Percentiles rank a stretch among this genome's conserved stretches.
phyloP scores from a whole-genome alignment of 2,329 filamentous ascomycete species.

The Parafenestella ontariensis region DNA sequence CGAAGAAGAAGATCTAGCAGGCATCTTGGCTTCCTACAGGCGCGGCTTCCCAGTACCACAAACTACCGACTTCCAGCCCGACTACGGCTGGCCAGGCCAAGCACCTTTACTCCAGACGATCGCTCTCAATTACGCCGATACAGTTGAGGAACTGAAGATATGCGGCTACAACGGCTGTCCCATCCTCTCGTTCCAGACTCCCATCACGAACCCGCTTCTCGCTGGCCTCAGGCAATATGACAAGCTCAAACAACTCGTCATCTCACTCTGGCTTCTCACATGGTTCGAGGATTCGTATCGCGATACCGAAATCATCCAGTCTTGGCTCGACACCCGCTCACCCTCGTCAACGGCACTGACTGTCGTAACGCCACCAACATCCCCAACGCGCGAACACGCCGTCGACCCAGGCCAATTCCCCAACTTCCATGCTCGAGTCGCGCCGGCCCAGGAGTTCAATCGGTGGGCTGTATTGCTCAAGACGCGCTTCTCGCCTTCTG shows the following conservation, averaged over 20 bases:
- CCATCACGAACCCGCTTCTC: constrained; percentile 50
- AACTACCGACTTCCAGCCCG: constrained; percentile 43
- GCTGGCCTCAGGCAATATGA: constrained; percentile 52
- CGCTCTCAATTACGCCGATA: constrained; percentile 50
- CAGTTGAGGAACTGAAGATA: constrained; percentile 55
- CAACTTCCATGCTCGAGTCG: constrained; percentile 18
- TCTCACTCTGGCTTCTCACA: constrained; percentile 54
- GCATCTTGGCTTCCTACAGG: constrained; percentile 32
- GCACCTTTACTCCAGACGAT: constrained; percentile 53
- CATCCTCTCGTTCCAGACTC: constrained; percentile 47
- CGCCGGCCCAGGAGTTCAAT: constrained; percentile 38
- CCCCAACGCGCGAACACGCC: constrained; percentile 26
- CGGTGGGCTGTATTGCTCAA: constrained; percentile 53
- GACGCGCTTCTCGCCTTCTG: constrained; percentile 49
- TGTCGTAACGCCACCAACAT: constrained; percentile 38
- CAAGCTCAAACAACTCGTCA: constrained; percentile 50
- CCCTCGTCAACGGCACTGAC: constrained; percentile 50
- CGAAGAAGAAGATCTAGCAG: constrained; percentile 39
- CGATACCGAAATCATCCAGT: constrained; percentile 54
- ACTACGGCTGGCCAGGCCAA: constrained; percentile 51
- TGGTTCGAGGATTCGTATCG: constrained; percentile 48
- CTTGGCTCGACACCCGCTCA: constrained; percentile 52
- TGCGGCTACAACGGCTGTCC: constrained; percentile 56
- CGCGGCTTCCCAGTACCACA: constrained; percentile 23
- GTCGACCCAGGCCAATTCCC: constrained; percentile 41